phyloP scores from a whole-genome alignment of 2,329 filamentous ascomycete species.

The Aspergillus vadensis region DNA sequence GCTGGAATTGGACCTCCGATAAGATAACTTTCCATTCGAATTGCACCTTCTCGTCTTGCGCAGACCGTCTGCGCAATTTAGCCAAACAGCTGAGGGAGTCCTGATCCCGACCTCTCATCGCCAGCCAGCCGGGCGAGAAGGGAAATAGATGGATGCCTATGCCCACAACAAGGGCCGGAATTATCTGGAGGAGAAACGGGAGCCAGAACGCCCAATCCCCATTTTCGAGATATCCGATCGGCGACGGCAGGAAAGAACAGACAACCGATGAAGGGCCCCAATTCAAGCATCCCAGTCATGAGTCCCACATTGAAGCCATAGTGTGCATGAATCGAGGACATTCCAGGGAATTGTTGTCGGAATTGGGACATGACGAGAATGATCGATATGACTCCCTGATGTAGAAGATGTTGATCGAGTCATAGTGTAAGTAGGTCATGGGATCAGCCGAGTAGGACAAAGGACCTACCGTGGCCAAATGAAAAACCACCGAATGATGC shows the following conservation, averaged over 20 bases:
- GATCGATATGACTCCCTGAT: constrained; percentile 39
- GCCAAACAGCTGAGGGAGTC: constrained; percentile 48
- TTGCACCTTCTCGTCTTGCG: constrained; percentile 50
- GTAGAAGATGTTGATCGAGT: not conserved
- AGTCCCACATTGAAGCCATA: constrained; percentile 35
- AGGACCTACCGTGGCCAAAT: constrained; percentile 42
- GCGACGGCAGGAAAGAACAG: constrained; percentile 42
- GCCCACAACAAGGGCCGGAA: constrained; percentile 34
- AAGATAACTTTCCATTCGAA: constrained; percentile 52
- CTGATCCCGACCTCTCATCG: constrained; percentile 44
- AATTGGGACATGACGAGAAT: constrained; percentile 53
- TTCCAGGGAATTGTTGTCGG: constrained; percentile 43
- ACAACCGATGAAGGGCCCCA: constrained; percentile 36
- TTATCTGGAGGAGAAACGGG: constrained; percentile 52
- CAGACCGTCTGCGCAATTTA: constrained; percentile 50
- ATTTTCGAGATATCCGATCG: constrained; percentile 47
- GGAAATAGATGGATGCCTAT: constrained; percentile 48
- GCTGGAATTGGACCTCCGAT: constrained; percentile 54
- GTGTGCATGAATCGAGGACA: constrained; percentile 35
- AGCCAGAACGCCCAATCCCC: constrained; percentile 49
- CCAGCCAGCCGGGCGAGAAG: constrained; percentile 57
- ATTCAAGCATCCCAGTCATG: constrained; percentile 50
- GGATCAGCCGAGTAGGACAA: not conserved
- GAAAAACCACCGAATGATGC: constrained; percentile 47
- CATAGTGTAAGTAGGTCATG: not conserved